These are phyloP conservation scores for Phytophthora ramorum DNA, from an alignment of 352 stramenopile genomes.

Conservation along the genomic window DNA sequence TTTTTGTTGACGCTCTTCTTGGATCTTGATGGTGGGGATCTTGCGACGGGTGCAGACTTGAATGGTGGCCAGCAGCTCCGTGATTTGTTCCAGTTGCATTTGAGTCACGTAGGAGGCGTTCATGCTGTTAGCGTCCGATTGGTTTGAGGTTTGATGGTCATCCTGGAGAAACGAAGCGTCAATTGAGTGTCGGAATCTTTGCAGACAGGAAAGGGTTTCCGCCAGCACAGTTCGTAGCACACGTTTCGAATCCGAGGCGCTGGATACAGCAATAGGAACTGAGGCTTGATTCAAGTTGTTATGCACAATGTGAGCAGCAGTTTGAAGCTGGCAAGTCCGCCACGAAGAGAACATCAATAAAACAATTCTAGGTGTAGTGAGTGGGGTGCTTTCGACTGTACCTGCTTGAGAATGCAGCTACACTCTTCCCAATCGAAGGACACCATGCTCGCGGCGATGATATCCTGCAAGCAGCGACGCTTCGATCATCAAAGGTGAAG, in stretches of 20 bases:
- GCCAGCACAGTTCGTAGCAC: slow-evolving; percentile 12
- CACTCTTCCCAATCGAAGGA: slow-evolving; percentile 30
- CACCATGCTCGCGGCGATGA: slow-evolving; percentile 4
- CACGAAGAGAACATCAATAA: slow-evolving; percentile 4
- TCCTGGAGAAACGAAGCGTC: slow-evolving; percentile 17
- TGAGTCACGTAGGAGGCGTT: neutral
- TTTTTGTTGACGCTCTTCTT: slow-evolving; percentile 8
- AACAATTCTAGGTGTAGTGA: neutral
- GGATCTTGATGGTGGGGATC: slow-evolving; percentile 23
- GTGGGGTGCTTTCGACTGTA: neutral
- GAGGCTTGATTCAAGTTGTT: neutral
- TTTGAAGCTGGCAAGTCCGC: slow-evolving; percentile 26
- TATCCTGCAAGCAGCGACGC: slow-evolving; percentile 6
- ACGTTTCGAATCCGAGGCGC: slow-evolving; percentile 3
- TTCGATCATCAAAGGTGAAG: slow-evolving; percentile 9
- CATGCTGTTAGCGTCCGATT: neutral
- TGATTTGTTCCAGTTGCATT: slow-evolving; percentile 21
- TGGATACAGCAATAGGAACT: neutral
- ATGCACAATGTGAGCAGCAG: slow-evolving; percentile 27
- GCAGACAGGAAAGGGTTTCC: slow-evolving; percentile 32
- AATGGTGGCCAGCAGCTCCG: slow-evolving; percentile 9
- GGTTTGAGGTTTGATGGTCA: neutral
- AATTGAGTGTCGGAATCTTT: slow-evolving; percentile 32
- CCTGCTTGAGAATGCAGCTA: slow-evolving; percentile 36
- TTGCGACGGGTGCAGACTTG: slow-evolving; percentile 14